A percentile compares a stretch with the other conserved stretches of the same genome.
phyloP scores from a whole-genome alignment of 441 rosid species.

The Rhodomyrtus psidioides region DNA sequence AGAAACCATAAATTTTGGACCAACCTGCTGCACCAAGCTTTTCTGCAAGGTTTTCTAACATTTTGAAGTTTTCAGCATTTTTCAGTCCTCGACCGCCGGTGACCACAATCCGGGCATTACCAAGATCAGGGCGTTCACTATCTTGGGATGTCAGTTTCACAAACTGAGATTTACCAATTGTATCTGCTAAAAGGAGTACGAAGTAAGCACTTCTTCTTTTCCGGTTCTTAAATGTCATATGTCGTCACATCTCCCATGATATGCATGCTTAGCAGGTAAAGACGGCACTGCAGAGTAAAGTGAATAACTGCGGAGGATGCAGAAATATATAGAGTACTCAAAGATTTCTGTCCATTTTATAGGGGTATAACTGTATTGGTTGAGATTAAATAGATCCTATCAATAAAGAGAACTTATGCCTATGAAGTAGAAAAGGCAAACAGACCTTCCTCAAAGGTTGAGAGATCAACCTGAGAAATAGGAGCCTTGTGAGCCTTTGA shows the following conservation, averaged over 20 bases:
- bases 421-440: constrained; percentile 13
- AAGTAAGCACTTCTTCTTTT: background rate
- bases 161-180: constrained; percentile 54
- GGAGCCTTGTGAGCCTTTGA: constrained; percentile 45
- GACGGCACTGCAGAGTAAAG: background rate
- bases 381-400: background rate
- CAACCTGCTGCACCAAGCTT: constrained; percentile 96
- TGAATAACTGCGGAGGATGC: background rate
- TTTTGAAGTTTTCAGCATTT: constrained; percentile 83
- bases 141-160: constrained; percentile 60
- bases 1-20: background rate
- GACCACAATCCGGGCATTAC: constrained; percentile 74
- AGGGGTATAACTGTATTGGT: background rate
- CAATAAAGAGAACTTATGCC: background rate
- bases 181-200: constrained; percentile 30
- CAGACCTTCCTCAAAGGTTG: constrained; percentile 71
- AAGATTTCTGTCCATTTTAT: background rate
- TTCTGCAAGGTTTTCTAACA: constrained; percentile 91
- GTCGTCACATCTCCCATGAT: background rate
- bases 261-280: background rate
- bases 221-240: background rate
- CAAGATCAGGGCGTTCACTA: constrained; percentile 91
- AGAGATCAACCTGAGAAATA: constrained; percentile 87
- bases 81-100: constrained; percentile 90
- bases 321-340: background rate